Evolutionary conservation across 768 basidiomycete species (phyloP), one percentile per base, ranked within the genome.

Genomic region (Calocera cornea): DNA sequence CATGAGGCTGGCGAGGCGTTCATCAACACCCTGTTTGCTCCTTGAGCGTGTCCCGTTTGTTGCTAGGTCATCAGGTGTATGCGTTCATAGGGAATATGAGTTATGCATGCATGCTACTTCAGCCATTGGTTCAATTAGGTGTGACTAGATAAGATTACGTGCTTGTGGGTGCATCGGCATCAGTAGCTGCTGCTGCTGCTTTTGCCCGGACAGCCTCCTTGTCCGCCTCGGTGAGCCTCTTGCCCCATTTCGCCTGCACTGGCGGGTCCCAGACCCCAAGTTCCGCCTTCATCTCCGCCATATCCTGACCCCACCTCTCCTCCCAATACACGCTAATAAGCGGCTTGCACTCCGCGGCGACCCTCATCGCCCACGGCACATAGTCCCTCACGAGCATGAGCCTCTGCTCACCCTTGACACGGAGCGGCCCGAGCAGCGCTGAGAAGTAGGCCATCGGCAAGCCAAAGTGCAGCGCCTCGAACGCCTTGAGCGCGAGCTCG

Each of bases 241-340:
- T 84, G 68, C 86, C 82, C 84, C 89, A 90, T 70, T 79, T 80
- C 64, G 86, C 84, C 67, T 84, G 79, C 33, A 71, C 67, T 11
- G 94, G 92, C 14, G 92, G 88, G 71, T 91, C 87, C 84, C 85
- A 87, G 17, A 95, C 83, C 10, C 94, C 90, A 24, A 97, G 79
- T 74, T 97, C 92, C 69, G 78, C 82, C 78, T 92, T 88, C 78
- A 99, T 81, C 64, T 92, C 90, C 1, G 84, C 85, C 0, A 95
- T 76, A 69, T 89, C 82, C 76, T 91, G 86, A 65, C 84, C 84
- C 95, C 95, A 98, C 65, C 94, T 79, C 76, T 92, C 83, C 77
- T 98, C 97, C 95, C 97, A 98, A 73, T 95, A 95, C 1, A 98
- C 87, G 0, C 88, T 88, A 65, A 97, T 89, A 68, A 98, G 76